Conservation (phyloP, 73 alveolate genomes). For the Paraurostyla sp. region DNA sequence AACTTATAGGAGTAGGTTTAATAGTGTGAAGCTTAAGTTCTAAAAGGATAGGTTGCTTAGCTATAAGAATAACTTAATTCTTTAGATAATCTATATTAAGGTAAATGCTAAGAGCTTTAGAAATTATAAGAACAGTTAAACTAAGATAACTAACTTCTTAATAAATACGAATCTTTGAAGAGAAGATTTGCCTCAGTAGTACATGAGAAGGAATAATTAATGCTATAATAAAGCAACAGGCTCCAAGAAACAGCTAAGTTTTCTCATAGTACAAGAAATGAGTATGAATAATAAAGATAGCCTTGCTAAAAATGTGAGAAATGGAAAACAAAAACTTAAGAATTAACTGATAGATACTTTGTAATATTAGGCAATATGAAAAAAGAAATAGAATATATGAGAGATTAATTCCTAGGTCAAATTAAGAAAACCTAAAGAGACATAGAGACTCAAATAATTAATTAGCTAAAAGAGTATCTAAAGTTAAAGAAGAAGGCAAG, state of each 20-base stretch:
- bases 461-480: neutral
- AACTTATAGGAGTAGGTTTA: neutral
- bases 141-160: neutral
- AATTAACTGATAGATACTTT: constrained; percentile 2
- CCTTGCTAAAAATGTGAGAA: neutral
- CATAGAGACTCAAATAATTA: neutral
- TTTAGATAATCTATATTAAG: neutral
- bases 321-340: neutral
- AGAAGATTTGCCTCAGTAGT: constrained; percentile 8
- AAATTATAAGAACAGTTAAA: neutral
- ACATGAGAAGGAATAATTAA: constrained; percentile 5
- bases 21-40: neutral
- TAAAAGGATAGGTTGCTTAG: neutral
- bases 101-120: neutral
- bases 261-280: neutral
- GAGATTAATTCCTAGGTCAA: neutral
- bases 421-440: constrained; percentile 3
- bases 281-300: too few species aligned
- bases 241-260: constrained; percentile 11
- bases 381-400: neutral
- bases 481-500: neutral
- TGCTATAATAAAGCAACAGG: neutral
- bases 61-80: neutral
- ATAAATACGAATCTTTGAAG: constrained; percentile 27
- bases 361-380: neutral